phyloP scores from a whole-genome alignment of 2,329 filamentous ascomycete species.

The Phaeosphaeriaceae sp. region DNA sequence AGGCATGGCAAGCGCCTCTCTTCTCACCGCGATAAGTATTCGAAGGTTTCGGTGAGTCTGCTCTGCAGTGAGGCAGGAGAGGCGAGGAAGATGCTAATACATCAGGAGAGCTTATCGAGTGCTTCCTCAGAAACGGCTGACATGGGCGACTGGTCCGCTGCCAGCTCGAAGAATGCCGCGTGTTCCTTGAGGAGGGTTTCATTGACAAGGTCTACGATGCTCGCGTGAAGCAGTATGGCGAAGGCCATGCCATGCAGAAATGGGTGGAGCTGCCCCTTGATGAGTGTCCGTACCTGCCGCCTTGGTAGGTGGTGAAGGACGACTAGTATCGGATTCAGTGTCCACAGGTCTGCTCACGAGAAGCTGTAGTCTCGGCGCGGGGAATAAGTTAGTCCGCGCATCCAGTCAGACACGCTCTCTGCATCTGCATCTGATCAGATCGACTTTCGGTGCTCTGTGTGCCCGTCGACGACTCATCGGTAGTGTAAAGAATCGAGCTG shows the following conservation, averaged over 20 bases:
- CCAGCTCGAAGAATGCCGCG: no score
- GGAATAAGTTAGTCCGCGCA: not conserved
- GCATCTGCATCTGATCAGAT: not conserved
- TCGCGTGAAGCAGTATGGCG: no score
- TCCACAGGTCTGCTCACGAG: not conserved
- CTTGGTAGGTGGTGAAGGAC: not conserved
- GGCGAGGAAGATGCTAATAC: not conserved
- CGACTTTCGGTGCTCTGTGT: not conserved
- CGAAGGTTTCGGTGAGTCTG: no score
- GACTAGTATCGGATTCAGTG: not conserved
- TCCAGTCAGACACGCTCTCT: not conserved
- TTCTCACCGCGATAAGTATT: no score
- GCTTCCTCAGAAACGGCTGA: no score
- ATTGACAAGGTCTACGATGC: not conserved
- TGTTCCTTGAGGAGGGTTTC: not conserved
- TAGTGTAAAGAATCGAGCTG: not conserved
- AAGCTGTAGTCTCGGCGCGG: not conserved
- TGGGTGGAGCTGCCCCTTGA: no score
- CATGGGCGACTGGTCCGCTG: no score
- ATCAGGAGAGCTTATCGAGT: not conserved
- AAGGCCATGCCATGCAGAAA: no score
- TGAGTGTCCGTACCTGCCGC: no score
- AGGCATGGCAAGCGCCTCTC: no score
- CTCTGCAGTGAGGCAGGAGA: no score
- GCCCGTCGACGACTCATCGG: not conserved